Evolutionary conservation across 306 rosid species (phyloP).

Genomic region (Glycyrrhiza uralensis): DNA sequence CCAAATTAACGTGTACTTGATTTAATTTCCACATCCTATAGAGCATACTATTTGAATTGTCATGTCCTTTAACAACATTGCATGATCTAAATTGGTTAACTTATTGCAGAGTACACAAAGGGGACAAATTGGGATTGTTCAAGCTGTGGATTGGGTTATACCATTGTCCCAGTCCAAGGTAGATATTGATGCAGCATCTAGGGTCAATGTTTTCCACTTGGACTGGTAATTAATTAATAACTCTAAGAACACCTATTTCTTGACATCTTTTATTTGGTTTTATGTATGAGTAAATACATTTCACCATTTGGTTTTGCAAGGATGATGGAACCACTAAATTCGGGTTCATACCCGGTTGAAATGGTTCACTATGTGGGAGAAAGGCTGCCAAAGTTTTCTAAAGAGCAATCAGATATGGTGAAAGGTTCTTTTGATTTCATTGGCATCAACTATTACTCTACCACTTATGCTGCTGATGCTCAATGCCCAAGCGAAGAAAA

Average conservation of each 20-base stretch:
- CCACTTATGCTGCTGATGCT: constrained; percentile 29
- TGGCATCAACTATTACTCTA: constrained; percentile 42
- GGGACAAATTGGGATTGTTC: constrained; percentile 38
- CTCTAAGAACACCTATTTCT: not conserved
- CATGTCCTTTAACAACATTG: not conserved
- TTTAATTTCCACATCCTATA: no score
- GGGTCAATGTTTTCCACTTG: constrained; percentile 20
- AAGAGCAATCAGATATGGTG: constrained; percentile 25
- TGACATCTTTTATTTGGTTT: not conserved
- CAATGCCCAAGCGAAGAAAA: constrained; percentile 12
- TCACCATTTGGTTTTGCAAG: constrained; percentile 3
- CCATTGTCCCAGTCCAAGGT: constrained; percentile 23
- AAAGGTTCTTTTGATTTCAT: constrained; percentile 43
- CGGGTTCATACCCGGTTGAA: constrained; percentile 39
- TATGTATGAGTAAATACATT: not conserved
- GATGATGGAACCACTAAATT: constrained; percentile 38
- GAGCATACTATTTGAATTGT: not conserved
- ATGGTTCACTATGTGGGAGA: constrained; percentile 29
- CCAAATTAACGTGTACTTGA: no score
- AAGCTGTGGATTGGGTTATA: constrained; percentile 12
- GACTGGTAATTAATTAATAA: constrained; percentile 31
- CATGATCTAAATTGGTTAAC: not conserved
- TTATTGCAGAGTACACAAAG: constrained; percentile 14
- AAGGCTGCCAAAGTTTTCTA: constrained; percentile 38
- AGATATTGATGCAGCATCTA: constrained; percentile 25